Base-by-base conservation (phyloP, 2,329 filamentous ascomycete genomes). In the Epichloe sp. region DNA sequence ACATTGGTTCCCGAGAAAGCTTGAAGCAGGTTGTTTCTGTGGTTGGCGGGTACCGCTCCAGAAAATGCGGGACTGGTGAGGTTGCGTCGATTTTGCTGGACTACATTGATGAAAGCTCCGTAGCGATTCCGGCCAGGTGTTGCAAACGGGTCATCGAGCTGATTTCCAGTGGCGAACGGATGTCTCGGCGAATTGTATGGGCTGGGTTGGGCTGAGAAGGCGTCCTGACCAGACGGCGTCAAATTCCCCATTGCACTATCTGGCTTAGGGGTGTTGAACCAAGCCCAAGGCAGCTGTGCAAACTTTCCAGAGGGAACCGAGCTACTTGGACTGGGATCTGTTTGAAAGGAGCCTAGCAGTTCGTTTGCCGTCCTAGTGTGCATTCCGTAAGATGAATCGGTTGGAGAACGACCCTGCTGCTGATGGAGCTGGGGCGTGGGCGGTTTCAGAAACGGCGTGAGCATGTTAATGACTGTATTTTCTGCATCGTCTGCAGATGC, bases 341-440 rank as follows among this genome's bases (percentile, higher is more conserved):
- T 59, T 14, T 60, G 63, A 42, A 70, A 58, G 42, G 68, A 63
- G 31, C 67, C 72, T 55, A 78, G 77, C 2, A 76, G 56, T 17
- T 76, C 75, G 46, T 76, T 72, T 26, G 76, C 72, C 7, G 72
- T 76, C 3, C 66, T 60, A 10, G 72, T 74, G 57, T 75, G 71
- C 75, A 80, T 78, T 15, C 74, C 77, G 54, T 79, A 80, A 2
- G 73, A 78, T 3, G 73, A 67, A 40, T 77, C 72, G 6, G 61
- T 62, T 2, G 63, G 61, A 3, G 62, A 63, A 17, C 64, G 61
- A 21, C 54, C 53, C 1, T 63, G 45, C 19, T 48, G 60, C 43
- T 65, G 62, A 44, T 62, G 56, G 17, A 65, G 62, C 42, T 70
- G 65, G 7, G 70, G 66, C 53, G 75, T 68, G 26, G 73, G 68